These are phyloP conservation scores for Ettlia oleoabundans DNA, from an alignment of 139 green algal genomes.

Conservation along the genomic window DNA sequence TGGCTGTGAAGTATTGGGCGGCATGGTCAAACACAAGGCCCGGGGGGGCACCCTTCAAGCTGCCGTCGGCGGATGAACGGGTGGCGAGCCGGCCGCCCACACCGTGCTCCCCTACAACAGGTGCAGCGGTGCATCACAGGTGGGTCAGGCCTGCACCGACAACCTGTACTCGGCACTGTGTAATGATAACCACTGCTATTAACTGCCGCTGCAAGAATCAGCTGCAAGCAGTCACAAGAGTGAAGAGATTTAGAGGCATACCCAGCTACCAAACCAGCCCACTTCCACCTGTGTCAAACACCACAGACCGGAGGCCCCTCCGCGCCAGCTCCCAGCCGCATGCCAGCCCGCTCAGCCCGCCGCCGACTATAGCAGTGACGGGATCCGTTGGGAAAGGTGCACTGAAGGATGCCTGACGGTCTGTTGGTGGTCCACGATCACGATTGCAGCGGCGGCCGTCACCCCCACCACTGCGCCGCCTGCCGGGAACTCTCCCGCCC, in stretches of 20 bases:
- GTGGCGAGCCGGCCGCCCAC: slow-evolving; percentile 75
- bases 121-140: not conserved
- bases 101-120: slow-evolving; percentile 66
- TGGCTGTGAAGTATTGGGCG: slow-evolving; percentile 73
- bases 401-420: not conserved
- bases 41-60: not conserved
- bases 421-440: not conserved
- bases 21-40: slow-evolving; percentile 73
- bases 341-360: slow-evolving; percentile 66
- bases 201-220: too few species aligned
- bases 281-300: slow-evolving; percentile 73
- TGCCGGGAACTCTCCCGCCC: not conserved
- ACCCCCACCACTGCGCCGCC: slow-evolving; percentile 5
- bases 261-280: not conserved
- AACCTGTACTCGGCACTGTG: too few species aligned
- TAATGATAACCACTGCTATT: too few species aligned
- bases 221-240: too few species aligned
- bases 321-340: slow-evolving; percentile 62
- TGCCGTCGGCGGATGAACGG: slow-evolving; percentile 45
- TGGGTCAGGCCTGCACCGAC: too few species aligned
- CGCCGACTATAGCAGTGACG: slow-evolving; percentile 72
- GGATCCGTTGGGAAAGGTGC: slow-evolving; percentile 31
- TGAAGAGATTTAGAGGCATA: too few species aligned
- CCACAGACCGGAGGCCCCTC: slow-evolving; percentile 45
- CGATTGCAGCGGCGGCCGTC: not conserved